Conservation (phyloP, 2,329 filamentous ascomycete genomes). For the Calonectria multiphialidica region DNA sequence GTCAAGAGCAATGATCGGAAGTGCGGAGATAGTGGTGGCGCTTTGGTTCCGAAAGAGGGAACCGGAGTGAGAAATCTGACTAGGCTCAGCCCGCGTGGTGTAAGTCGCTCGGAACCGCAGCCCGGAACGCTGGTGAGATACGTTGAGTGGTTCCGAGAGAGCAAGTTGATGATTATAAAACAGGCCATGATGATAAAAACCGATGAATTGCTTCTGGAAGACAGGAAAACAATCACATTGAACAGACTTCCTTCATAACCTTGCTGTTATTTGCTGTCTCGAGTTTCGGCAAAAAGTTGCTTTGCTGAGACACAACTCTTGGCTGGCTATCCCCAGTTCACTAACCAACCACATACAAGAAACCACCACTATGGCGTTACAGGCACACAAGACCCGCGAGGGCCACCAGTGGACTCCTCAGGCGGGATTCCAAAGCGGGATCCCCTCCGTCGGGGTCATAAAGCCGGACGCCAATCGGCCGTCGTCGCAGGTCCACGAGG, state of each 20-base stretch:
- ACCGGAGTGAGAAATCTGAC: constrained; percentile 1
- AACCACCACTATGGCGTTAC: neutral
- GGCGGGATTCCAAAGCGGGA: constrained; percentile 15
- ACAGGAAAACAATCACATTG: neutral
- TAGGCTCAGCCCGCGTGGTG: neutral
- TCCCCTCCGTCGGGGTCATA: constrained; percentile 23
- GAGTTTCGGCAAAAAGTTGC: neutral
- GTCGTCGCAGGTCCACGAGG: constrained; percentile 18
- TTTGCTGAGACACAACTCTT: neutral
- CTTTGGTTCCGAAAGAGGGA: constrained; percentile 5
- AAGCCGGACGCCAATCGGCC: constrained; percentile 18
- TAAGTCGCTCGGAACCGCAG: neutral
- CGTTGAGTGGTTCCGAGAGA: constrained; percentile 4
- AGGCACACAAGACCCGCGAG: constrained; percentile 14
- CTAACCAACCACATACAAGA: neutral
- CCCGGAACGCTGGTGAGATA: neutral
- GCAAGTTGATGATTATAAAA: neutral
- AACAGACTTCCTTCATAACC: no score
- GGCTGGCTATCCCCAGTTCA: neutral
- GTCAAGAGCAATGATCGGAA: neutral
- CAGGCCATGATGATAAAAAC: neutral
- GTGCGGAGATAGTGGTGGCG: neutral
- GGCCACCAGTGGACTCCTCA: constrained; percentile 26
- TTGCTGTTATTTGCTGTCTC: neutral
- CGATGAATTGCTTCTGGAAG: neutral